phyloP scores from a whole-genome alignment of 1,284 basidiomycete genomes.

The Cryptococcus depauperatus region DNA sequence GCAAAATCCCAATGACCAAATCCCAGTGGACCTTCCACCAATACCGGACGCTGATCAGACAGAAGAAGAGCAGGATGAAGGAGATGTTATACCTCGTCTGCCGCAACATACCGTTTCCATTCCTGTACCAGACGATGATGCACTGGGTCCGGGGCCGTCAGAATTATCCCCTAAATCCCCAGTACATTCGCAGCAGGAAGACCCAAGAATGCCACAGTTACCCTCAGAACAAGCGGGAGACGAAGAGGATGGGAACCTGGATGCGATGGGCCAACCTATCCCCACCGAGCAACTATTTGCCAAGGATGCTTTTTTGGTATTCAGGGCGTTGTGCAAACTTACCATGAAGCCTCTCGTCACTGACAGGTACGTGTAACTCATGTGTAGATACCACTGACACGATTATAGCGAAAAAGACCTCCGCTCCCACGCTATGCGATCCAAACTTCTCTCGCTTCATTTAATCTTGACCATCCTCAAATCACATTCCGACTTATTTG shows the following conservation, averaged over 20 bases:
- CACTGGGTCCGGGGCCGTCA: not conserved
- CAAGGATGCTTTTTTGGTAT: constrained; percentile 94
- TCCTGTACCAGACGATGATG: constrained; percentile 36
- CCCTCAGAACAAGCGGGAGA: constrained; percentile 9
- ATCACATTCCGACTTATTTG: constrained; percentile 80
- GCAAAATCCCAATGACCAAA: constrained; percentile 44
- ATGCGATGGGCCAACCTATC: constrained; percentile 35
- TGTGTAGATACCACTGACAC: not conserved
- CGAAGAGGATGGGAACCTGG: constrained; percentile 27
- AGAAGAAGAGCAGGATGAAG: constrained; percentile 1
- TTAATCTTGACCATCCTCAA: constrained; percentile 86
- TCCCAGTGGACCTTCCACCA: constrained; percentile 31
- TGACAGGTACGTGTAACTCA: constrained; percentile 60
- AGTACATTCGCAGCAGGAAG: not conserved
- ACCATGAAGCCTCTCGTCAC: constrained; percentile 94
- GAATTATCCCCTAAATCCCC: not conserved
- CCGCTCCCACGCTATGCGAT: constrained; percentile 91
- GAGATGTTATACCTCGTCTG: constrained; percentile 11
- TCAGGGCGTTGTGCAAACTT: constrained; percentile 87
- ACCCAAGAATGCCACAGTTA: no score
- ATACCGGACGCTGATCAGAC: constrained; percentile 10
- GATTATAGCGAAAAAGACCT: constrained; percentile 73
- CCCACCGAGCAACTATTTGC: constrained; percentile 66
- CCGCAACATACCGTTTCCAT: constrained; percentile 31
- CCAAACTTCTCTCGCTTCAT: constrained; percentile 85